Percentiles rank a stretch among this genome's conserved stretches.
These are phyloP conservation scores for Astraeus odoratus DNA, from an alignment of 768 basidiomycete genomes.

Conservation along the genomic window DNA sequence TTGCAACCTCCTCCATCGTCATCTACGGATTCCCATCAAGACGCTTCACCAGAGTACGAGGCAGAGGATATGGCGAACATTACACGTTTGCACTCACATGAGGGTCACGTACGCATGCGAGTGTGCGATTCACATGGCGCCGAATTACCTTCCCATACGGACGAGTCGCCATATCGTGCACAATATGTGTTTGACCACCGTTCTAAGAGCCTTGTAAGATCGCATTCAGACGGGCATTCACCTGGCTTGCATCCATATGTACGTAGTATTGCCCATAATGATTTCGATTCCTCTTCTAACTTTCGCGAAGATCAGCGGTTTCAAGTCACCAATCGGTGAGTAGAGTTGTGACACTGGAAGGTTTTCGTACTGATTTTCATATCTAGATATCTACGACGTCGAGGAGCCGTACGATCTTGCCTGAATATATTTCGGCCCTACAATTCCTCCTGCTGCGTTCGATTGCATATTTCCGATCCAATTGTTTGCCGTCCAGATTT, in stretches of 20 bases:
- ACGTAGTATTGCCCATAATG: slow-evolving; percentile 4
- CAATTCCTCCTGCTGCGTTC: neutral
- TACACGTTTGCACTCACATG: slow-evolving; percentile 11
- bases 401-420: slow-evolving; percentile 12
- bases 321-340: slow-evolving; percentile 28
- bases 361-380: slow-evolving; percentile 4
- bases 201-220: slow-evolving; percentile 22
- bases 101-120: slow-evolving; percentile 20
- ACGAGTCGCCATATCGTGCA: slow-evolving; percentile 9
- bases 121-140: slow-evolving; percentile 12
- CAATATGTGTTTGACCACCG: slow-evolving; percentile 23
- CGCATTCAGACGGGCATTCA: slow-evolving; percentile 23
- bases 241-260: slow-evolving; percentile 25
- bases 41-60: slow-evolving; percentile 36
- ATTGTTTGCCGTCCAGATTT: neutral
- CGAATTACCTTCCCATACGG: slow-evolving; percentile 6
- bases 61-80: slow-evolving; percentile 22
- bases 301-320: slow-evolving; percentile 22
- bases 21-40: slow-evolving; percentile 21
- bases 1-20: slow-evolving; percentile 13
- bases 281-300: neutral
- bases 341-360: neutral
- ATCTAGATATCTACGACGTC: slow-evolving; percentile 24
- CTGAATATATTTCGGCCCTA: neutral
- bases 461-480: neutral